phyloP scores from a whole-genome alignment of 73 alveolate species.

The Symbiodinium pilosum region DNA sequence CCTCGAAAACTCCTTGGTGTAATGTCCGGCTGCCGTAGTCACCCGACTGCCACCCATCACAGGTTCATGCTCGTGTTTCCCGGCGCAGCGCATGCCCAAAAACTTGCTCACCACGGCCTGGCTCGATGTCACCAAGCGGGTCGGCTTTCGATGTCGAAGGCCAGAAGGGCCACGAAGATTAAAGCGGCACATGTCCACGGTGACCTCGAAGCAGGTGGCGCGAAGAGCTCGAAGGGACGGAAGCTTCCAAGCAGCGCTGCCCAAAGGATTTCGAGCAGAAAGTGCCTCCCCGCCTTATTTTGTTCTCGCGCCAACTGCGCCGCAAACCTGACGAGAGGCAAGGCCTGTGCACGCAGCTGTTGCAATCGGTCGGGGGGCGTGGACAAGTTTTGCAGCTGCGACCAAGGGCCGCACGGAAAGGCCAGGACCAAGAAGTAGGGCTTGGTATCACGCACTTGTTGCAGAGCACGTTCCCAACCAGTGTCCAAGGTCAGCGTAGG shows the following conservation, averaged over 20 bases:
- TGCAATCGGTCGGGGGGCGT: neutral
- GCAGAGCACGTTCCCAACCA: neutral
- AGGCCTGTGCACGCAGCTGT: neutral
- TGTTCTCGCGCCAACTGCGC: neutral
- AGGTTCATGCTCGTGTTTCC: neutral
- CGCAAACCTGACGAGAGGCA: neutral
- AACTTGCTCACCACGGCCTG: neutral
- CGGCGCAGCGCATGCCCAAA: neutral
- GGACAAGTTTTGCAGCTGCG: neutral
- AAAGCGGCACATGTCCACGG: slow-evolving; percentile 16
- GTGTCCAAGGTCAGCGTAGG: neutral
- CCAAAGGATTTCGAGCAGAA: neutral
- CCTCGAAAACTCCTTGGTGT: neutral
- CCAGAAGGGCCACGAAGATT: neutral
- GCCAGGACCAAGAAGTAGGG: slow-evolving; percentile 33
- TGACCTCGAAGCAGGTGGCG: neutral
- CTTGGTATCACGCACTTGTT: neutral
- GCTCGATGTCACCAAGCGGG: neutral
- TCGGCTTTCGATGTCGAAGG: neutral
- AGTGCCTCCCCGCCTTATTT: neutral
- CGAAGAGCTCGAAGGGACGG: neutral
- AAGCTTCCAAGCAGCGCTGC: neutral
- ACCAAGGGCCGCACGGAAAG: neutral
- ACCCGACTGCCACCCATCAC: neutral
- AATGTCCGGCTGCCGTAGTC: neutral